Evolutionary conservation across 441 rosid genomes (phyloP).

Genomic region (Cnidoscolus chayamansa): DNA sequence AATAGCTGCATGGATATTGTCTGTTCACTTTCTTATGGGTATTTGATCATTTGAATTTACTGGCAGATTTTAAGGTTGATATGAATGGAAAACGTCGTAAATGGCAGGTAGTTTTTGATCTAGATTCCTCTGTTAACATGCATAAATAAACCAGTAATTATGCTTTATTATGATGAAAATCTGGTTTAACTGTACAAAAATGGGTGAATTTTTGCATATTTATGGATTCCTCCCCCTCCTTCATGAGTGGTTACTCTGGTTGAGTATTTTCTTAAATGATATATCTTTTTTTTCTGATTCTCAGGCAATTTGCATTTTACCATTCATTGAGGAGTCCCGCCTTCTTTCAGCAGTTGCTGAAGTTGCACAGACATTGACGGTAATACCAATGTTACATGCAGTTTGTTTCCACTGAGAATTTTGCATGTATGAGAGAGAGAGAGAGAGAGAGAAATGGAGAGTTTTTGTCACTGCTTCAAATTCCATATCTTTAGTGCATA

Average conservation of each 20-base stretch:
- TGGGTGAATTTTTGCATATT: not conserved
- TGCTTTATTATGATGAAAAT: not conserved
- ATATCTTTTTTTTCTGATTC: not conserved
- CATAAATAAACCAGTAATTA: not conserved
- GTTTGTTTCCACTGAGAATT: not conserved
- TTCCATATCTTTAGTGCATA: not conserved
- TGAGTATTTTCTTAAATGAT: not conserved
- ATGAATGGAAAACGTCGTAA: constrained; percentile 27
- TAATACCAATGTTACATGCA: constrained; percentile 9
- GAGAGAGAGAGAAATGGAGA: not conserved
- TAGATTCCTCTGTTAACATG: not conserved
- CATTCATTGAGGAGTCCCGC: constrained; percentile 35
- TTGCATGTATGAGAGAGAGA: too few species aligned
- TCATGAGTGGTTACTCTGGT: not conserved
- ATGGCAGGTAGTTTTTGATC: constrained; percentile 32
- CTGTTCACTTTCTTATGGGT: not conserved
- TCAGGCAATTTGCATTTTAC: constrained; percentile 31
- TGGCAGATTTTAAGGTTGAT: constrained; percentile 36
- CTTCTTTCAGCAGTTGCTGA: constrained; percentile 33
- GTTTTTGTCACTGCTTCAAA: too few species aligned
- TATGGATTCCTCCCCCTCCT: not conserved
- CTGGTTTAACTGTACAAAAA: not conserved
- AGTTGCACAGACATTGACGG: constrained; percentile 34
- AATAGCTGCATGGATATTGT: not conserved
- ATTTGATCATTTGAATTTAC: constrained; percentile 9